Conservation (phyloP, 192 early-diverging fungal genomes). For the Backusella tuberculispora region DNA sequence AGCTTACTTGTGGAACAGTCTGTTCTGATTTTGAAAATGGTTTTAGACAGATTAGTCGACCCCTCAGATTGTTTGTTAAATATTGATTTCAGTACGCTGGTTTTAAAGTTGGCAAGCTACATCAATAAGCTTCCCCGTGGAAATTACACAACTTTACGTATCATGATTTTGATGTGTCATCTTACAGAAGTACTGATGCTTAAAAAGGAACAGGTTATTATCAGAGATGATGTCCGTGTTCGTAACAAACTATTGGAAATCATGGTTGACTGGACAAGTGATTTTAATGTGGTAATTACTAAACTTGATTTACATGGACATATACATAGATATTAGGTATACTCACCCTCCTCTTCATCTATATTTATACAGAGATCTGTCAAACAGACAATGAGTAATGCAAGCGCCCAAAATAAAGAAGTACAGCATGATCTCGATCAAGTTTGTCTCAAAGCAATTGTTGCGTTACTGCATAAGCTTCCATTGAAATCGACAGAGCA, state of each 20-base stretch:
- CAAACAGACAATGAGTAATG: not conserved
- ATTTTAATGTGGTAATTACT: constrained; percentile 51
- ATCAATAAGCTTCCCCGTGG: constrained; percentile 58
- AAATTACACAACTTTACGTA: constrained; percentile 53
- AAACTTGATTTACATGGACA: not conserved
- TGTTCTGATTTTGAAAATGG: constrained; percentile 68
- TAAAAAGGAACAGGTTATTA: constrained; percentile 69
- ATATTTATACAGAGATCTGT: not conserved
- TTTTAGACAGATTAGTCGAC: constrained; percentile 64
- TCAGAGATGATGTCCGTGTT: constrained; percentile 69
- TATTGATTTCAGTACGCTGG: constrained; percentile 66
- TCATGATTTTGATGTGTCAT: constrained; percentile 75
- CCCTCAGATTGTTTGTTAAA: constrained; percentile 51
- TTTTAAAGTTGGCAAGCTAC: constrained; percentile 68
- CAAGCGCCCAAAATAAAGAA: constrained; percentile 50
- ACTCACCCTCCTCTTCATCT: not conserved
- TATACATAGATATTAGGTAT: not conserved
- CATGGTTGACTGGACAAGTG: constrained; percentile 74
- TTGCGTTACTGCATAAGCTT: constrained; percentile 63
- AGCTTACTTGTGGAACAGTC: constrained; percentile 72
- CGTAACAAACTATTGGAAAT: constrained; percentile 68
- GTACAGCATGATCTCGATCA: constrained; percentile 77
- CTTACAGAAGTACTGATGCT: constrained; percentile 68
- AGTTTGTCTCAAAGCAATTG: constrained; percentile 73
- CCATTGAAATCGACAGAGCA: constrained; percentile 69